Evolutionary conservation across 352 stramenopile genomes (phyloP), one percentile per base, ranked within the genome.

Genomic region (Thraustochytrium striatum): DNA sequence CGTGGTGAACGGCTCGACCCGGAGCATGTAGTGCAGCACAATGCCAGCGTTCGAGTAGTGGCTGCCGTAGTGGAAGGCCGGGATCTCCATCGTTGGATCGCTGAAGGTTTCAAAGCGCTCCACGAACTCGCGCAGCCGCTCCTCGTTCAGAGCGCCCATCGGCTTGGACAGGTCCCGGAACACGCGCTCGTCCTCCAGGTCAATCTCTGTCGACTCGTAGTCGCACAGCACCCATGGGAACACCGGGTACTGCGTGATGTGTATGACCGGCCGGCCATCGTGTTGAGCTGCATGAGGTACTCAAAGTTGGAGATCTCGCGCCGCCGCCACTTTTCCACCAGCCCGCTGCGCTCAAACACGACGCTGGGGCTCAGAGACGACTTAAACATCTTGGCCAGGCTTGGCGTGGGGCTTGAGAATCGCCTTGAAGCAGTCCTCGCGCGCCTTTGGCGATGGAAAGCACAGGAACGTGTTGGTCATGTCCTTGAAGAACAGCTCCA

Each of bases 201-300:
- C 92, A 21, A 99, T 87, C 55, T 91, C 89, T 33, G 92, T 82
- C 0, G 89, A 96, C 2, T 84, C 90, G 83, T 99, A 99, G 85
- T 99, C 94, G 0, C 90, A 88, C 7, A 99, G 78, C 1, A 98
- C 88, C 96, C 96, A 99, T 19, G 96, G 96, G 61, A 98, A 97
- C 3, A 99, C 93, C 32, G 96, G 95, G 82, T 99, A 99, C 82
- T 99, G 95, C 72, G 92, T 98, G 5, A 98, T 90, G 61, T 98
- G 85, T 97, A 98, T 58, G 90, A 97, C n/a, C 95, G 83, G 7
- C 95, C 95, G 1, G 94, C 95, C 13, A 98, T 88, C 3, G 92
- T 95, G 84, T 98, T 98, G 39, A 98, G 87, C 79, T 97, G 90
- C 83, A 97, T 94, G 32, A 98, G 85, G 81, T 98, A 99, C 65